Evolutionary conservation across 1,284 basidiomycete species (phyloP).

Genomic region (Albatrellus sp.): DNA sequence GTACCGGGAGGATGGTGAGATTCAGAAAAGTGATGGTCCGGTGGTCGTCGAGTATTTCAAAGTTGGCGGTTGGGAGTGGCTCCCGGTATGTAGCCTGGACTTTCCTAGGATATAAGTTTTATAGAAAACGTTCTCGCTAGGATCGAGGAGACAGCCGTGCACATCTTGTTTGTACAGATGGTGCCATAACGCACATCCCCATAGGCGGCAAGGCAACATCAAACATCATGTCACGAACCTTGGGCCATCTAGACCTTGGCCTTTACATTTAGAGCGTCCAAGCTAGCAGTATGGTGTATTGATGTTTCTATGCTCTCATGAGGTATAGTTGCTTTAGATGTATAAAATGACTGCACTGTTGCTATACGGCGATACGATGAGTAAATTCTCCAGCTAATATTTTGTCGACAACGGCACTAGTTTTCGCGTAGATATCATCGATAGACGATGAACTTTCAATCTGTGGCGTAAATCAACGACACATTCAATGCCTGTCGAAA

Average conservation of each 20-base stretch:
- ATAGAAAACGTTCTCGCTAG: slow-evolving; percentile 21
- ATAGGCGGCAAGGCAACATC: slow-evolving; percentile 43
- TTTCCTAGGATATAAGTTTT: slow-evolving; percentile 1
- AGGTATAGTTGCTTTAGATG: neutral
- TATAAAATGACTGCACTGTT: neutral
- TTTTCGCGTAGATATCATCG: slow-evolving; percentile 60
- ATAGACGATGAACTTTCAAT: slow-evolving; percentile 69
- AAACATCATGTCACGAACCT: slow-evolving; percentile 21
- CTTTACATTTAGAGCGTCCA: slow-evolving; percentile 23
- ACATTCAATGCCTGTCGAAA: slow-evolving; percentile 1
- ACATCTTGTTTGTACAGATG: slow-evolving; percentile 65
- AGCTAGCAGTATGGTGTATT: neutral
- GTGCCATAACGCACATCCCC: slow-evolving; percentile 48
- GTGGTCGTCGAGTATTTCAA: slow-evolving; percentile 73
- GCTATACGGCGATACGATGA: slow-evolving; percentile 15
- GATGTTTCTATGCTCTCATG: neutral
- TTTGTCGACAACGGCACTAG: slow-evolving; percentile 42
- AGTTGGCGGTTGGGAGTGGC: slow-evolving; percentile 77
- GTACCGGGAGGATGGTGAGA: slow-evolving; percentile 38
- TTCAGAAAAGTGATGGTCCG: slow-evolving; percentile 32
- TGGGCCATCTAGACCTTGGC: slow-evolving; percentile 26
- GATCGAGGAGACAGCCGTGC: slow-evolving; percentile 42
- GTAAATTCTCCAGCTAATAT: slow-evolving; percentile 18
- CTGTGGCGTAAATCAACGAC: slow-evolving; percentile 25
- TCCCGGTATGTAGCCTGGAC: slow-evolving; percentile 42